Base-by-base conservation (phyloP, 1,139 yeast species). In the Hansenula lynferdii region DNA sequence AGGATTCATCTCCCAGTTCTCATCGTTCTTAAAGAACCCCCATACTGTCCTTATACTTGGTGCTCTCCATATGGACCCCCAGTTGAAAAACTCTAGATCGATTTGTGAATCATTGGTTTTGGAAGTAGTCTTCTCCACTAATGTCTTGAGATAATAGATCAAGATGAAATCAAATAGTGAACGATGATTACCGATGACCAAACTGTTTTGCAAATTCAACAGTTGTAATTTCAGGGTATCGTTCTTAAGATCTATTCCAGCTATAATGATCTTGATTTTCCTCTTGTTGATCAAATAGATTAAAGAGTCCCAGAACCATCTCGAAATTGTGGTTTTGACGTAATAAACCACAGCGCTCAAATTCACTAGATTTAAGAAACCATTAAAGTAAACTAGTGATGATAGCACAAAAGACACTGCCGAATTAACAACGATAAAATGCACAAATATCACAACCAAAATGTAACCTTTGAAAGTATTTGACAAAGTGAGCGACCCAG, bases 1-100 rank as follows among this genome's bases (percentile, higher is more conserved):
- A 59, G 49, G 74, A n/a, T n/a, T n/a, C 33, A 78, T 54, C 44
- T 74, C 78, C 85, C 85, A 80, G 47, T 79, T 80, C 45, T 80
- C 86, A 50, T 80, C 85, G 35, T 73, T 64, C 39, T 67, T 69
- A 5, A 70, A 55, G 41, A 76, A 58, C 43, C 72, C 69, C 31
- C 63, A 47, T 11, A 75, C 51, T 2, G 72, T 58, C 16, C 60
- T 57, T 2, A 72, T 28, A 0, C 69, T 65, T 3, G 86, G 86
- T 0, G 76, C 60, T 19, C 65, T 51, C 85, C 85, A 80, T 8
- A 79, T 47, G 9, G 62, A 49, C 46, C 73, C 77, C 86, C 86
- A 80, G 1, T 81, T 69, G 54, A 80, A 79, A 56, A 75, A 80
- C 41, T 65, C 71, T 28, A 56, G 35, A 1, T n/a, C n/a, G n/a